A percentile compares a stretch with the other conserved stretches of the same genome.
Evolutionary conservation across 1,284 basidiomycete species (phyloP).

Genomic region (Ustilago vetiveriae): DNA sequence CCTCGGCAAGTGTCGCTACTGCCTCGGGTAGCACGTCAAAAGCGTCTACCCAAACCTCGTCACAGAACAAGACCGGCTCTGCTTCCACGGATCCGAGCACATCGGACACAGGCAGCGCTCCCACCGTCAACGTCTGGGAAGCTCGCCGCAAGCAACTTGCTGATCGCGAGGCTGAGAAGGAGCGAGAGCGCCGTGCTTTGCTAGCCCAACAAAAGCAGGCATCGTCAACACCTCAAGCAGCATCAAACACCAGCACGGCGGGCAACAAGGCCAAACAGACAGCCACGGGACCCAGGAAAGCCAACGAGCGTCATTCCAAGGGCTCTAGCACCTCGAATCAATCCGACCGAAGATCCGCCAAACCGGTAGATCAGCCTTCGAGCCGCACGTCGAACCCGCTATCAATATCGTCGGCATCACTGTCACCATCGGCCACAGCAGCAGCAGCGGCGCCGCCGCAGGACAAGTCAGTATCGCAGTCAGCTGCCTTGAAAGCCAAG

Average conservation of each 20-base stretch:
- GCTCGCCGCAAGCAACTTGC: slow-evolving; percentile 46
- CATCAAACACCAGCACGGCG: not conserved
- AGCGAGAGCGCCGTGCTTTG: slow-evolving; percentile 18
- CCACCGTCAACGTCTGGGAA: slow-evolving; percentile 55
- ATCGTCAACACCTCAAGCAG: not conserved
- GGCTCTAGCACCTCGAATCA: slow-evolving; percentile 1
- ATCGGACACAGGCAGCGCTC: slow-evolving; percentile 3
- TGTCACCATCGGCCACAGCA: not conserved
- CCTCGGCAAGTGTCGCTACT: slow-evolving; percentile 2
- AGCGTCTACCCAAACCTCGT: not conserved
- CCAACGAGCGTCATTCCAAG: slow-evolving; percentile 21
- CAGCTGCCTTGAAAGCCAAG: not conserved
- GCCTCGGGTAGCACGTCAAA: slow-evolving; percentile 4
- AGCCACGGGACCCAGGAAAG: slow-evolving; percentile 5
- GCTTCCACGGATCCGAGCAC: slow-evolving; percentile 1
- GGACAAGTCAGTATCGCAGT: not conserved
- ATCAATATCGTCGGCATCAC: slow-evolving; percentile 15
- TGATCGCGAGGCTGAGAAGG: slow-evolving; percentile 39
- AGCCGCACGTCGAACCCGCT: slow-evolving; percentile 1
- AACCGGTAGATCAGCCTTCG: slow-evolving; percentile 9
- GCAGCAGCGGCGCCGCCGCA: not conserved
- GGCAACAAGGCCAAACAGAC: slow-evolving; percentile 6
- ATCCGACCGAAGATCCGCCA: slow-evolving; percentile 12
- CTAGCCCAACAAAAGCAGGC: slow-evolving; percentile 20
- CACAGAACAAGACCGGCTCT: not conserved